Evolutionary conservation across 116 monocot species (phyloP).

Genomic region (Posidonia oceanica): DNA sequence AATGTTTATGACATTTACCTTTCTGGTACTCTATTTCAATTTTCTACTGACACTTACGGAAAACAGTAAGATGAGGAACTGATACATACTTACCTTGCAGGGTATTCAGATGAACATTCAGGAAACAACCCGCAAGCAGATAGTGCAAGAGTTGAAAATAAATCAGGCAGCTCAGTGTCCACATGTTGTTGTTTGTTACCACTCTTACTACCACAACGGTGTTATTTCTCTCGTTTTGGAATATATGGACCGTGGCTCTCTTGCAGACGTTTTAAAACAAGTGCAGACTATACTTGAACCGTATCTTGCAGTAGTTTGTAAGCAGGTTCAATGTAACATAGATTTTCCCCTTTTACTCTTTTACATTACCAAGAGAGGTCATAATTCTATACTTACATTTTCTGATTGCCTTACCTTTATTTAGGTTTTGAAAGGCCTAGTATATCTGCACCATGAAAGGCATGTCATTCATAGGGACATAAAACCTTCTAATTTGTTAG

Average conservation of each 20-base stretch:
- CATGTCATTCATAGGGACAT: slow-evolving; percentile 94
- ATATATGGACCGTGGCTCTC: slow-evolving; percentile 94
- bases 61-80: too few relatives aligned
- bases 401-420: neutral
- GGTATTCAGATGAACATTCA: slow-evolving; percentile 97
- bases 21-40: neutral
- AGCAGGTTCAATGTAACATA: slow-evolving; percentile 41
- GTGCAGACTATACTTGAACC: slow-evolving; percentile 91
- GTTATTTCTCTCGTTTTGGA: slow-evolving; percentile 92
- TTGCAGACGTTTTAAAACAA: slow-evolving; percentile 85
- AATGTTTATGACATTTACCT: neutral
- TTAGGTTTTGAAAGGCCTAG: slow-evolving; percentile 81
- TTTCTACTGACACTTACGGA: too few relatives aligned
- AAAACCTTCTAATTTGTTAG: slow-evolving; percentile 89
- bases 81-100: slow-evolving; percentile 17
- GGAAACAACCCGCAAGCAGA: slow-evolving; percentile 84
- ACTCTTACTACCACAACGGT: slow-evolving; percentile 95
- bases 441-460: slow-evolving; percentile 86
- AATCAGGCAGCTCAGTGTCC: slow-evolving; percentile 76
- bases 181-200: slow-evolving; percentile 78
- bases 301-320: slow-evolving; percentile 91
- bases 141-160: slow-evolving; percentile 96
- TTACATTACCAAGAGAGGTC: neutral
- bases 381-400: neutral
- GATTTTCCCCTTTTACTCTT: neutral